These are phyloP conservation scores for Babjeviella inositovora DNA, from an alignment of 805 yeast genomes.

Conservation along the genomic window DNA sequence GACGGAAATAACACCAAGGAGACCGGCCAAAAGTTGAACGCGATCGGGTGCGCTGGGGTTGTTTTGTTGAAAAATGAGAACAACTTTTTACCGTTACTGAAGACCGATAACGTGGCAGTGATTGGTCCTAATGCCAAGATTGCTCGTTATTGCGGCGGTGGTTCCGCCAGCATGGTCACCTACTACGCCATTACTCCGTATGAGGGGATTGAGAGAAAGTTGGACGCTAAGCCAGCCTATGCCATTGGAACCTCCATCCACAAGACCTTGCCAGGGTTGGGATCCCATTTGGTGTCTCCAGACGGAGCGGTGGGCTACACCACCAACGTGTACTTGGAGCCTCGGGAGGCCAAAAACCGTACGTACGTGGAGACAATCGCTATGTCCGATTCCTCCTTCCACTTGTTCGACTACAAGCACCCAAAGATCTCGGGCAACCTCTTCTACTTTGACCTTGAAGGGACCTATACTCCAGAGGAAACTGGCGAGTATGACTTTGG, in stretches of 20 bases:
- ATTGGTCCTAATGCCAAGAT: conserved; percentile 20
- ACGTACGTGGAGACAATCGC: conserved; percentile 10
- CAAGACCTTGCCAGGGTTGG: conserved; percentile 7
- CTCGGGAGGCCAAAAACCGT: conserved; percentile 8
- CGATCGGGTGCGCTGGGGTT: no score
- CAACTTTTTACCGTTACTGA: conserved; percentile 13
- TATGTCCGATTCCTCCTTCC: conserved; percentile 5
- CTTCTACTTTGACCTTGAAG: conserved; percentile 21
- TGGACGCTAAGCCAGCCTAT: conserved; percentile 4
- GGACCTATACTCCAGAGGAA: conserved; percentile 17
- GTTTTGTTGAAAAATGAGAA: conserved; percentile 17
- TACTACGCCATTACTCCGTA: no score
- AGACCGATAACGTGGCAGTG: no score
- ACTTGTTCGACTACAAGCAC: conserved; percentile 8
- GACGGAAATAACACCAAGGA: conserved; percentile 10
- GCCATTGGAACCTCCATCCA: conserved; percentile 7
- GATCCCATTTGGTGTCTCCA: conserved; percentile 6
- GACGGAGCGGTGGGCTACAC: conserved; percentile 10
- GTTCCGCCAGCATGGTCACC: conserved; percentile 19
- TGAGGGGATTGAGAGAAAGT: conserved; percentile 1
- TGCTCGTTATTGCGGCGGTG: conserved; percentile 20
- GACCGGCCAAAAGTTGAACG: conserved; percentile 7
- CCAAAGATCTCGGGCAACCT: conserved; percentile 7
- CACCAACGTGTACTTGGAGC: conserved; percentile 10
- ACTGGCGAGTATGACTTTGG: conserved; percentile 22